These are phyloP conservation scores for Nigrograna mackinnonii DNA, from an alignment of 2,329 filamentous ascomycete genomes.

Conservation along the genomic window DNA sequence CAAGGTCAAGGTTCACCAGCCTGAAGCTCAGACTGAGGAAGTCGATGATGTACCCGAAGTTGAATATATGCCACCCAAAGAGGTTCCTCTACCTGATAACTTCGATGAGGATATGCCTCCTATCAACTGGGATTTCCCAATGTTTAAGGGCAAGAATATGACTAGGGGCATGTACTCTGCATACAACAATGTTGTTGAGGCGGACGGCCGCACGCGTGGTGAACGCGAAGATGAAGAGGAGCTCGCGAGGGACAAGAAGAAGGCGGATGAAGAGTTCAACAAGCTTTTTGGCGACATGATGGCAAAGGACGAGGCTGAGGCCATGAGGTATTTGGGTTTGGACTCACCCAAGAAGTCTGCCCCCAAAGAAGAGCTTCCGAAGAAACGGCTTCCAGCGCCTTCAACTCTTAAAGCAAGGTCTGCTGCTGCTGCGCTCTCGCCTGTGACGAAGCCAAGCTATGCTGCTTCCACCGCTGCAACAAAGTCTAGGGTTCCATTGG, in stretches of 20 bases:
- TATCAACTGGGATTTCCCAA: conserved; percentile 53
- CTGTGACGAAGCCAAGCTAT: conserved; percentile 36
- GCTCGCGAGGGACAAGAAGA: conserved; percentile 48
- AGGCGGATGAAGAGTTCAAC: conserved; percentile 69
- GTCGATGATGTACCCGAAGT: conserved; percentile 71
- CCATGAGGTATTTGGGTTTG: conserved; percentile 29
- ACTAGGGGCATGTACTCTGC: conserved; percentile 55
- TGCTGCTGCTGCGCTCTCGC: conserved; percentile 48
- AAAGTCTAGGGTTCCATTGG: conserved; percentile 43
- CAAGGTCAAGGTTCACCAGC: conserved; percentile 66
- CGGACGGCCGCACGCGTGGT: conserved; percentile 65
- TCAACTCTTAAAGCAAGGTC: conserved; percentile 58
- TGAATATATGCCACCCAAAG: conserved; percentile 84
- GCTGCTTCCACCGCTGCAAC: conserved; percentile 42
- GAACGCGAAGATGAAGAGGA: conserved; percentile 60
- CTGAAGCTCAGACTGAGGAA: conserved; percentile 56
- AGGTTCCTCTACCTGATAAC: conserved; percentile 64
- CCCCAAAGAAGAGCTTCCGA: conserved; percentile 17
- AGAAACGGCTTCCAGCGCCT: conserved; percentile 32
- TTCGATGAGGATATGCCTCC: conserved; percentile 66
- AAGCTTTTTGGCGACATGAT: conserved; percentile 67
- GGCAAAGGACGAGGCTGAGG: conserved; percentile 55
- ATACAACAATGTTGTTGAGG: conserved; percentile 62
- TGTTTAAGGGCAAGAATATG: conserved; percentile 58
- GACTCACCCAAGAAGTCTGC: conserved; percentile 30